Conservation (phyloP, 2,329 filamentous ascomycete genomes). For the Colletotrichum sp. region DNA sequence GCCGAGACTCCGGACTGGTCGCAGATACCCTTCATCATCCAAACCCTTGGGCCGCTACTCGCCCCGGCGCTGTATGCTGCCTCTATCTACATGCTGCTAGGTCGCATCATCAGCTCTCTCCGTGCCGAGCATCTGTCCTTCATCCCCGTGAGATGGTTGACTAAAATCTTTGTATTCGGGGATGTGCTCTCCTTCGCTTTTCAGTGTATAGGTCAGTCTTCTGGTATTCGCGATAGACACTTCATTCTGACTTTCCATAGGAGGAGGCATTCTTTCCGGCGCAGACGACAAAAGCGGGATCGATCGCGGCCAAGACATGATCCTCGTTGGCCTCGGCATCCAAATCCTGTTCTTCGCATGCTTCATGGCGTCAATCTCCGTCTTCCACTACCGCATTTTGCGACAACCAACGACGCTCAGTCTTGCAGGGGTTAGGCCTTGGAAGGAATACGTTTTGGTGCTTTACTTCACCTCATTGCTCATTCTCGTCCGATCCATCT, state of each 20-base stretch:
- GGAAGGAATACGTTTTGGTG: not conserved
- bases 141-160: not conserved
- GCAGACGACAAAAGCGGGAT: not conserved
- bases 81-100: not conserved
- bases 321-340: not conserved
- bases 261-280: not conserved
- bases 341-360: not conserved
- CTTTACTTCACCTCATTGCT: not conserved
- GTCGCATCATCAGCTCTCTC: not conserved
- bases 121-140: not conserved
- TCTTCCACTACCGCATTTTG: not conserved
- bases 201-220: not conserved
- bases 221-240: rapidly evolving
- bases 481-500: not conserved
- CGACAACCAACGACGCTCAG: not conserved
- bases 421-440: not conserved
- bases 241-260: not conserved
- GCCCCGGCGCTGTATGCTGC: not conserved
- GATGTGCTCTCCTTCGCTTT: not conserved
- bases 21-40: not conserved
- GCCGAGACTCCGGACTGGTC: not conserved
- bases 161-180: not conserved
- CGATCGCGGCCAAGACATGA: not conserved
- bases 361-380: not conserved
- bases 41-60: not conserved